Base-by-base conservation (phyloP, 2,329 filamentous ascomycete genomes). In the Penicillium sp. region DNA sequence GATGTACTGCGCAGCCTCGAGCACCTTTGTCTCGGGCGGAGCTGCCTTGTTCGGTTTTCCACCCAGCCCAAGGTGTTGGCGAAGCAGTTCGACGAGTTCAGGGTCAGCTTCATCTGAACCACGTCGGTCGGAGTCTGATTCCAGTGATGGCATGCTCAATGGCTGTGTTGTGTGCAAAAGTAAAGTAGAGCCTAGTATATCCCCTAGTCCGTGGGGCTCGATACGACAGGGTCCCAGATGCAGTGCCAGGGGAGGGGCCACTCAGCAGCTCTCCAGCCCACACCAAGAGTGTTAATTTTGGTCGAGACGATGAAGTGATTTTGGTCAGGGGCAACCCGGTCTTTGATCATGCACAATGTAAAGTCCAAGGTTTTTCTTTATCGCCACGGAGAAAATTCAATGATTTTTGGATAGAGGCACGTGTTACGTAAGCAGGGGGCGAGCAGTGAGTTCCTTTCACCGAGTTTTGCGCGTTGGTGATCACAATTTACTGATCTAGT, bases 1-100 rank as follows among this genome's bases (percentile, higher is more conserved):
- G 65, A 97, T 86, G 74, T 87, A 89, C 72, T 95, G 86, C 40
- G 92, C 92, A 56, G 85, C 82, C 58, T 89, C 79, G 4, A 97
- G 81, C 36, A 97, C 91, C 45, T 86, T 88, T 5, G 89, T 95
- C 63, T 92, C 88, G 18, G 88, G 82, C 20, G 86, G 74, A 5
- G 70, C 81, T 18, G 81, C 74, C 42, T 80, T 71, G 47, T 83
- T 66, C 24, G 76, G 71, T 18, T 78, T 74, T 50, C 81, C 81
- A 48, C 84, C 82, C 47, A 87, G 74, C 40, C 82, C 82, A 18
- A 95, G 80, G 56, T 91, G 89, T 70, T 94, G 85, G 47, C 91
- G 87, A 13, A 97, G 82, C 18, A 96, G 85, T 61, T 86, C 90
- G 18, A 96, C 80, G 41, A 97, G 84, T 73, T 96, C 92, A 36